Base-by-base conservation (phyloP, 805 yeast genomes). In the Ogataea thermomethanolica region DNA sequence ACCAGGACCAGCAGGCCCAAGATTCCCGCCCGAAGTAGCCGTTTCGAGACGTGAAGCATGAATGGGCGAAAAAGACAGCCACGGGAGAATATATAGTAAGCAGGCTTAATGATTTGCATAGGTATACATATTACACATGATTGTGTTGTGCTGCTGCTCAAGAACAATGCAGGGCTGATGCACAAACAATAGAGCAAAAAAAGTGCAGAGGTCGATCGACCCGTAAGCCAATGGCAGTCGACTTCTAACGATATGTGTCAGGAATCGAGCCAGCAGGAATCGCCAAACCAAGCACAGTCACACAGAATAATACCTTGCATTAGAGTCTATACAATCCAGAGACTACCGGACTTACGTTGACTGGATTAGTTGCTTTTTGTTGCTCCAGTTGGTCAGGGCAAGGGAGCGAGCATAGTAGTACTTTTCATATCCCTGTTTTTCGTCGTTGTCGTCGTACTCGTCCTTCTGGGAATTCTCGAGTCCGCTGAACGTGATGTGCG, bases 391-490 rank as follows among this genome's bases (percentile, higher is more conserved):
- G 20, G 60, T 55, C 35, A 56, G 47, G 23, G 57, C 47, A 37
- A 58, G 41, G 10, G 64, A 55, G 43, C 63, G 58, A 11, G 56
- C 64, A 39, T 56, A 59, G 38, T 59, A 60, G 28, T 53, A 53
- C 38, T 45, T 50, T 29, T 51, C 56, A 33, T 50, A 53, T 12
- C 57, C 60, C 36, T 51, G 51, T 25, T 49, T 54, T 28, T 55
- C 53, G 37, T 58, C 53, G 28, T 55, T 48, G 48, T 59, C 60
- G 33, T 59, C 60, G 41, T 55, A 59, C 39, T 59, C 59, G 36
- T 50, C 48, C 15, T 51, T 53, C 26, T 48, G 50, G 12, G 49
- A 34, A 22, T 41, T 46, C 36, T 50, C 55, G 15, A 44, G 43
- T 7, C 64, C 64, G 25, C 47, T 53, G 39, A 59, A 59, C 7